Evolutionary conservation across 148 eudicot species (phyloP).

Genomic region (Camellia sinensis): DNA sequence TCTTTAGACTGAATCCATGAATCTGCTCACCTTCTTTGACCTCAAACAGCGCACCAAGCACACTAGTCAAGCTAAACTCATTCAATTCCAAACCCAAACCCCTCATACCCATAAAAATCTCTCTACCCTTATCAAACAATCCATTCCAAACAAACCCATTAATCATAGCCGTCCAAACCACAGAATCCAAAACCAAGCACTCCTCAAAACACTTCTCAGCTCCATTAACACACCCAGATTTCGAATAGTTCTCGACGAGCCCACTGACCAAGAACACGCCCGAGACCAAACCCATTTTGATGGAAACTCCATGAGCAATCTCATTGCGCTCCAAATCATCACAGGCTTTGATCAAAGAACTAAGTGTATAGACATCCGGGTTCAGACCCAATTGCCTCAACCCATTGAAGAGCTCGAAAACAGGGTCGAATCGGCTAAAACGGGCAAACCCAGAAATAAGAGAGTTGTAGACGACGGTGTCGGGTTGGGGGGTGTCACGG

Average conservation of each 20-base stretch:
- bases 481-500: conserved; percentile 32
- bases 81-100: conserved; percentile 46
- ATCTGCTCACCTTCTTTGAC: conserved; percentile 49
- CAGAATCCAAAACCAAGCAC: conserved; percentile 51
- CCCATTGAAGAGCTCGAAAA: conserved; percentile 33
- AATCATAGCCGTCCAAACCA: conserved; percentile 60
- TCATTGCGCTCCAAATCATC: conserved; percentile 25
- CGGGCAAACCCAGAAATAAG: conserved; percentile 53
- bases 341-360: conserved; percentile 51
- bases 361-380: conserved; percentile 51
- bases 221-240: conserved; percentile 31
- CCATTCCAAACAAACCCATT: conserved; percentile 66
- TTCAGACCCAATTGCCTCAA: conserved; percentile 33
- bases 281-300: conserved; percentile 45
- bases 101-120: conserved; percentile 42
- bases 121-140: conserved; percentile 41
- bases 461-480: conserved; percentile 46
- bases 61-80: conserved; percentile 49
- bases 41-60: conserved; percentile 53
- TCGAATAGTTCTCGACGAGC: conserved; percentile 48
- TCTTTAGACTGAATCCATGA: conserved; percentile 50
- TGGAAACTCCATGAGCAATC: conserved; percentile 46
- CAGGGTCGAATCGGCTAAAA: conserved; percentile 18
- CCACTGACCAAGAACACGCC: conserved; percentile 57
- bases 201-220: conserved; percentile 59